phyloP scores from a whole-genome alignment of 192 early-diverging fungal genomes.

The Chytriomyces sp. region DNA sequence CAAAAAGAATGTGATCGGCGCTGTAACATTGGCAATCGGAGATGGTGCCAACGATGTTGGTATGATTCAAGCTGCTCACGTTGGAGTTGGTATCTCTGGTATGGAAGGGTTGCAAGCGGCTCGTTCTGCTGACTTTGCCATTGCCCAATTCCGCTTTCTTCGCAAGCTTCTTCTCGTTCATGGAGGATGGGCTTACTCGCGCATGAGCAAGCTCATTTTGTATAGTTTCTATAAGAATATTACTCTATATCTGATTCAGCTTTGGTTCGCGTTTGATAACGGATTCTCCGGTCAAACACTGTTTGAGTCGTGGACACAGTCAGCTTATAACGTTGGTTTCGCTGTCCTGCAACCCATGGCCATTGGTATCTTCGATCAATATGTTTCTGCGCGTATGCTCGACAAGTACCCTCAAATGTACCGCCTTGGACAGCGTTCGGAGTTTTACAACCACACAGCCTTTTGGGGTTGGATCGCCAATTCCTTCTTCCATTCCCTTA shows the following conservation, averaged over 20 bases:
- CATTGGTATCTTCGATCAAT: conserved; percentile 98
- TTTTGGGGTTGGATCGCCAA: conserved; percentile 95
- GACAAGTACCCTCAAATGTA: conserved; percentile 99
- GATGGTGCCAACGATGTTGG: conserved; percentile 99
- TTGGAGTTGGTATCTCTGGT: conserved; percentile 95
- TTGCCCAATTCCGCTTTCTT: conserved; percentile 94
- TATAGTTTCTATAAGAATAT: conserved; percentile 99
- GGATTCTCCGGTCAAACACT: conserved; percentile 94
- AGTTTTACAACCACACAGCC: conserved; percentile 76
- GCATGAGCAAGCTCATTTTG: conserved; percentile 92
- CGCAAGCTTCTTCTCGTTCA: conserved; percentile 95
- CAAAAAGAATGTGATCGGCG: conserved; percentile 78
- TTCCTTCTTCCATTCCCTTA: conserved; percentile 89
- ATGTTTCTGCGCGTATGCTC: conserved; percentile 86
- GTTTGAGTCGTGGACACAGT: conserved; percentile 98
- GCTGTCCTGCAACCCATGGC: conserved; percentile 92
- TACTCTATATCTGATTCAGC: conserved; percentile 95
- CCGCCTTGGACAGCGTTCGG: conserved; percentile 51
- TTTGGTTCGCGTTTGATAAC: conserved; percentile 94
- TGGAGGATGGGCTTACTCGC: conserved; percentile 95
- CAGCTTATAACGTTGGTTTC: conserved; percentile 93
- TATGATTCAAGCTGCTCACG: conserved; percentile 99
- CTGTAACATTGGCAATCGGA: conserved; percentile 94
- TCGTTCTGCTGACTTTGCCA: conserved; percentile 96
- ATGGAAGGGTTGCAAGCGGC: conserved; percentile 97